Evolutionary conservation across 805 yeast species (phyloP).

Genomic region (Kurtzmaniella cleridarum): DNA sequence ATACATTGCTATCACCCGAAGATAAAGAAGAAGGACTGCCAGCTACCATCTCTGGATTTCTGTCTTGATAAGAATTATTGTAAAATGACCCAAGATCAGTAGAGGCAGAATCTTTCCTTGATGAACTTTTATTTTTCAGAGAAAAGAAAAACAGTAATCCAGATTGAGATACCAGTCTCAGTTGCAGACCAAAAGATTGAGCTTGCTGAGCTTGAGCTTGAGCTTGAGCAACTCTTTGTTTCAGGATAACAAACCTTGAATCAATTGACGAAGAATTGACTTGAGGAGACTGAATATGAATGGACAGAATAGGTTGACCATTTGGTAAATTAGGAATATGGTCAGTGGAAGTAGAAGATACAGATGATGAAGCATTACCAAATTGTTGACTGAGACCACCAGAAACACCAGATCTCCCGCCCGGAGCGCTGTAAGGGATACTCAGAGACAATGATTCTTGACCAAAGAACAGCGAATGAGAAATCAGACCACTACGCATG

Average conservation of each 20-base stretch:
- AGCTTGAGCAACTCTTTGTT: conserved; percentile 60
- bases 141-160: conserved; percentile 47
- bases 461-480: conserved; percentile 35
- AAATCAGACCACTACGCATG: conserved; percentile 32
- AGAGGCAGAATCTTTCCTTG: conserved; percentile 29
- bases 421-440: conserved; percentile 71
- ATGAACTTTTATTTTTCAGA: conserved; percentile 32
- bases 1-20: conserved; percentile 30
- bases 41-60: conserved; percentile 8
- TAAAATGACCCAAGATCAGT: conserved; percentile 39
- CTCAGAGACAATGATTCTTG: conserved; percentile 47
- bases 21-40: conserved; percentile 30
- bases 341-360: conserved; percentile 9
- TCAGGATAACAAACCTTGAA: conserved; percentile 78
- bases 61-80: conserved; percentile 29
- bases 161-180: conserved; percentile 39
- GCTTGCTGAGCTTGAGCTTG: conserved; percentile 33
- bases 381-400: not conserved
- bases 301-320: conserved; percentile 56
- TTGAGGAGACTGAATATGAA: conserved; percentile 66
- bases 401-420: conserved; percentile 34
- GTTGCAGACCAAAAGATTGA: conserved; percentile 30
- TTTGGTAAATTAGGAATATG: conserved; percentile 49
- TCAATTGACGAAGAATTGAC: conserved; percentile 62
- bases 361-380: conserved; percentile 1